Conservation (phyloP, 257 asterid species). For the Solanum habrochaites region DNA sequence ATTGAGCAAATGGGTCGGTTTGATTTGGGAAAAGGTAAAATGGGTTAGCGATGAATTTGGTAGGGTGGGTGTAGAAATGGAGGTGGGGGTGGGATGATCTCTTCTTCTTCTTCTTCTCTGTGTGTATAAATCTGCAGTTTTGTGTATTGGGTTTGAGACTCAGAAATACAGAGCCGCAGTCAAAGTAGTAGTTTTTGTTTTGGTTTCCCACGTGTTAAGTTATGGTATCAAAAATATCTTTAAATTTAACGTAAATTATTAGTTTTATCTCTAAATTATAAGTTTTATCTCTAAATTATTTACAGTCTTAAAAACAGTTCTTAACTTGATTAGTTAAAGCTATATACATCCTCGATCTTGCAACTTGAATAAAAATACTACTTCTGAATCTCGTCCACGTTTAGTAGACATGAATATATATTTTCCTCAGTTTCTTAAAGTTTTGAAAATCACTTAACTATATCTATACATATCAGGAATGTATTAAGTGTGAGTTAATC, state of each 20-base stretch:
- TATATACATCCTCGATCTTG: not conserved
- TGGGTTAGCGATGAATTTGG: not conserved
- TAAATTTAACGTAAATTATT: no score
- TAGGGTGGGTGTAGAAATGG: not conserved
- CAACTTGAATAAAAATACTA: no score
- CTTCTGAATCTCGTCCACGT: no score
- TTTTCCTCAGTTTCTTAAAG: no score
- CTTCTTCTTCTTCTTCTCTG: not conserved
- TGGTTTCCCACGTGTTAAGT: not conserved
- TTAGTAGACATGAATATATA: no score
- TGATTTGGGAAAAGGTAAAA: not conserved
- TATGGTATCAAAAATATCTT: no score
- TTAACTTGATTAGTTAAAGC: no score
- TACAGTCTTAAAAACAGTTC: fast-evolving
- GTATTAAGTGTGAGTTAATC: no score
- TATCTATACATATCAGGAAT: no score
- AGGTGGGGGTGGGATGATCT: not conserved
- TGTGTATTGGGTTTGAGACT: not conserved
- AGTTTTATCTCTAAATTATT: no score
- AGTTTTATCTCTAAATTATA: no score
- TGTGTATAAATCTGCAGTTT: not conserved
- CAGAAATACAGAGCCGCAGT: not conserved
- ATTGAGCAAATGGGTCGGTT: not conserved
- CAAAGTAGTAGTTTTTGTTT: not conserved
- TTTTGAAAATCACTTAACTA: no score